Conservation (phyloP, 495 filamentous ascomycete species). For the Penicillium diatomitis region DNA sequence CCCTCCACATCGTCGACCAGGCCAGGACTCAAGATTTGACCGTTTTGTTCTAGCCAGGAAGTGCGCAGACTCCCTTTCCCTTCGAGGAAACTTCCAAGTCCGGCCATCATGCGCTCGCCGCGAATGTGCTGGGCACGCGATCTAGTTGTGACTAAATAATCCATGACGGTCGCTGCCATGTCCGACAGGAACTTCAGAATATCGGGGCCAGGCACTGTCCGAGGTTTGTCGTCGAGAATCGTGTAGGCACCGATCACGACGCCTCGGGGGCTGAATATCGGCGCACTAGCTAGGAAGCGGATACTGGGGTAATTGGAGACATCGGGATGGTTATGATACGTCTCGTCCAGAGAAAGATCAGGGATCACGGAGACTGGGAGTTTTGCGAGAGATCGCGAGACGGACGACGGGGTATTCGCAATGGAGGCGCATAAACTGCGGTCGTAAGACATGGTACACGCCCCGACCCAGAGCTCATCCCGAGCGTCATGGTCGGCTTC, state of each 20-base stretch:
- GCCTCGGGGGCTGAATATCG: constrained; percentile 47
- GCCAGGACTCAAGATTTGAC: constrained; percentile 4
- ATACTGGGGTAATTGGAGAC: constrained; percentile 21
- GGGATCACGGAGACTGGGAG: constrained; percentile 11
- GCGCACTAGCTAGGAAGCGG: constrained; percentile 52
- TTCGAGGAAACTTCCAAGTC: constrained; percentile 25
- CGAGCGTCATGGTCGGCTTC: constrained; percentile 14
- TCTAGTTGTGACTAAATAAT: constrained; percentile 11
- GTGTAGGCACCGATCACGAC: constrained; percentile 53
- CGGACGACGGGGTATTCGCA: neutral
- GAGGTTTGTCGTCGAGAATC: constrained; percentile 42
- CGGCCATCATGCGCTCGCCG: constrained; percentile 21
- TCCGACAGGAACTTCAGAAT: constrained; percentile 24
- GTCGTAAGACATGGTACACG: constrained; percentile 31
- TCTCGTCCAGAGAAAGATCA: constrained; percentile 16
- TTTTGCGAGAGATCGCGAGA: constrained; percentile 9
- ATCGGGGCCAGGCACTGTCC: constrained; percentile 9
- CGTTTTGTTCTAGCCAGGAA: constrained; percentile 14
- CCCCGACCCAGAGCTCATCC: constrained; percentile 31
- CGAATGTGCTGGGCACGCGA: constrained; percentile 2
- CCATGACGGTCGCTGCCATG: constrained; percentile 21
- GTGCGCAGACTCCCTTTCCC: constrained; percentile 17
- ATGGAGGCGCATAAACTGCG: constrained; percentile 37
- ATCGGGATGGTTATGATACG: constrained; percentile 18
- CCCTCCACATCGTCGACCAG: constrained; percentile 11